These are phyloP conservation scores for Arabidopsis suecica DNA, from an alignment of 345 rosid genomes.

Conservation along the genomic window DNA sequence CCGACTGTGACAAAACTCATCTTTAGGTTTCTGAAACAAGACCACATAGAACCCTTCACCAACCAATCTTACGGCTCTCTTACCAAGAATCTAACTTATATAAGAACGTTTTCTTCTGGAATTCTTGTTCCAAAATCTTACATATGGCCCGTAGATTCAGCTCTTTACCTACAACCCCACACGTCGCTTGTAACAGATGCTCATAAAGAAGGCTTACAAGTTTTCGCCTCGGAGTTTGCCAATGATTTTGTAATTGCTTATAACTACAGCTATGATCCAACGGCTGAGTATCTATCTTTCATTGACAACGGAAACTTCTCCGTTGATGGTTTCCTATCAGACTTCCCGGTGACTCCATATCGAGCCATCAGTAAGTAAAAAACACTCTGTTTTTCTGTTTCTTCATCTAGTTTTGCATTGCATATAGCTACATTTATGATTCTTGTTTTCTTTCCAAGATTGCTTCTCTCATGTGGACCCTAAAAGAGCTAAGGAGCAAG, in stretches of 20 bases:
- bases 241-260: constrained; percentile 62
- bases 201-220: constrained; percentile 70
- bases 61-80: constrained; percentile 67
- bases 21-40: constrained; percentile 56
- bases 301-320: constrained; percentile 74
- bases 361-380: constrained; percentile 57
- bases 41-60: constrained; percentile 64
- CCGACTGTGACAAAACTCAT: constrained; percentile 53
- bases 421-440: neutral
- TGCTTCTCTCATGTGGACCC: constrained; percentile 43
- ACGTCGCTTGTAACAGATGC: constrained; percentile 66
- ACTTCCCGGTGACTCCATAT: constrained; percentile 76
- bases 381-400: neutral
- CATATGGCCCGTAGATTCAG: constrained; percentile 61
- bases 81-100: constrained; percentile 56
- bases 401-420: neutral
- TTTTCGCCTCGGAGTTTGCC: constrained; percentile 70
- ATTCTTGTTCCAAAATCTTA: constrained; percentile 71
- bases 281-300: constrained; percentile 58
- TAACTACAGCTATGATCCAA: constrained; percentile 75
- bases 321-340: constrained; percentile 81
- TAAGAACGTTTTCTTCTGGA: constrained; percentile 80
- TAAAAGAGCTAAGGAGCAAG: constrained; percentile 20
- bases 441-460: constrained; percentile 36
- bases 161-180: constrained; percentile 54